Base-by-base conservation (phyloP, 192 early-diverging fungal species). In the Coemansia sp. region DNA sequence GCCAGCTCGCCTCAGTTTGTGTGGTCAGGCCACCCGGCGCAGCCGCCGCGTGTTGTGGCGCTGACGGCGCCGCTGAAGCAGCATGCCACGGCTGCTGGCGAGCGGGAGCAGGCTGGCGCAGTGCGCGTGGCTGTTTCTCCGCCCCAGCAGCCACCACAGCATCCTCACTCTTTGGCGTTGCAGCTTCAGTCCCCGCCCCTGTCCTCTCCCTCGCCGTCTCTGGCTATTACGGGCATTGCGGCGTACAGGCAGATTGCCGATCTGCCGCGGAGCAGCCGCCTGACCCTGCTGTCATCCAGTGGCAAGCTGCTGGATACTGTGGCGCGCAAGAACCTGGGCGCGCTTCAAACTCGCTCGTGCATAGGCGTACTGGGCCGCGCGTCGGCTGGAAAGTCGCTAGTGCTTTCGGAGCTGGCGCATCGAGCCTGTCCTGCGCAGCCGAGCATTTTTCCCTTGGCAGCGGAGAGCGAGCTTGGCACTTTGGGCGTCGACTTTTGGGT, bases 321-420 rank as follows among this genome's bases (percentile, higher is more conserved):
- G 17, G 52, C 46, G 21, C 56, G 71, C 25, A 27, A 31, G 23
- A n/a, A 27, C 21, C 36, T 68, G 22, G 49, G 57, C 22, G 8
- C 30, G 4, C 21, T 68, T 14, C 52, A 49, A 14, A 33, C 21
- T 17, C 56, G 65, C 25, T 13, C 19, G 14, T 53, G 65, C 21
- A 31, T 68, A 5, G 61, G 71, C 22, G 40, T 60, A 1, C 5
- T 68, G 8, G 65, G 71, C 0, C 71, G 65, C 13, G 23, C 60
- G 0, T 21, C 41, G 3, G 4, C 39, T 4, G 69, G 63, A 17
- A 72, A 65, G n/a, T 64, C 61, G 3, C n/a, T 57, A 18, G 17
- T 71, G 0, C 17, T 60, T 13, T 55, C 68, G 15, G 32, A 38
- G 33, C 53, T 71, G 8, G 45, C 57, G 13, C 22, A 18, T 19